Base-by-base conservation (phyloP, 2,329 filamentous ascomycete species). In the Colletotrichum simmondsii region DNA sequence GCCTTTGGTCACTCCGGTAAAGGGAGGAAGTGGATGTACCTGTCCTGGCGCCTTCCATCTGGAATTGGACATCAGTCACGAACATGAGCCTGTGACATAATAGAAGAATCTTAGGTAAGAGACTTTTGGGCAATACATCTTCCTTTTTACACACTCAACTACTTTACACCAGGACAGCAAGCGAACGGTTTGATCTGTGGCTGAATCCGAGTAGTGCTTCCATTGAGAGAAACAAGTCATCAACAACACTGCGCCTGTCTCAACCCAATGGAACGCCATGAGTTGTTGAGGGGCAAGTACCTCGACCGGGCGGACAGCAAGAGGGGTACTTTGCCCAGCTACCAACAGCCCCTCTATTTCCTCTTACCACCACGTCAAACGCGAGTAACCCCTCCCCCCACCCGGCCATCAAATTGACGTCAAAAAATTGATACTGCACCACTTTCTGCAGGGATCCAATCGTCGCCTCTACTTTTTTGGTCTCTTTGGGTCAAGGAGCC, bases 321-420 rank as follows among this genome's bases (percentile, higher is more conserved):
- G 16, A n/a, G 42, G 19, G 42, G 5, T 22, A 7, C 46, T 12
- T n/a, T 6, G 26, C 19, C 52, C 24, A 37, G 49, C 35, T 42
- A 35, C 64, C 58, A 28, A 52, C n/a, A 54, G 57, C 64, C 68
- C 64, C 56, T 68, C 64, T 62, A 49, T 49, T 60, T n/a, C 22
- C 58, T 46, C 58, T 60, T 46, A 60, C 35, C 58, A 60, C 65
- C 42, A 64, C 59, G 65, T 64, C 65, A 69, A 72, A 72, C 70
- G 65, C 42, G 59, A 69, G 65, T 52, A 52, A 73, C 66, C 71
- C 71, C 71, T 71, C 67, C 71, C 70, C 71, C 71, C 66, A 65
- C 65, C 24, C 35, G 53, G 30, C 60, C 60, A 49, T 65, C 56
- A 56, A 72, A 73, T 73, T 73, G 71, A 73, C 71, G 71, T 73